These are phyloP conservation scores for Hyphodiscus hymeniophilus DNA, from an alignment of 495 filamentous ascomycete species.

Conservation along the genomic window DNA sequence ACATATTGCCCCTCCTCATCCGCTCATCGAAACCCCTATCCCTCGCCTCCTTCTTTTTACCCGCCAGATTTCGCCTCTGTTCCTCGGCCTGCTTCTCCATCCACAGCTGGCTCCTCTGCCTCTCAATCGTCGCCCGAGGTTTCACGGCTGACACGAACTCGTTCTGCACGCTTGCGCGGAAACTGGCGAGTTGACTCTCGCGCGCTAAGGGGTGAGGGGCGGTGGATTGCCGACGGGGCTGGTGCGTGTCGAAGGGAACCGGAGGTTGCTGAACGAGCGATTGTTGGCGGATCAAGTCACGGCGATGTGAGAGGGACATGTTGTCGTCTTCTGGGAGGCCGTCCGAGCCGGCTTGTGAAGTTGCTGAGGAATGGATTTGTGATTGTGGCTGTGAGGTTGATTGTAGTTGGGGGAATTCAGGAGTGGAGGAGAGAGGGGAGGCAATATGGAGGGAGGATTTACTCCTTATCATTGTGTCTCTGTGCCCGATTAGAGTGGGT, in stretches of 20 bases:
- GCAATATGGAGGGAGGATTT: constrained; percentile 28
- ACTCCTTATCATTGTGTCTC: constrained; percentile 50
- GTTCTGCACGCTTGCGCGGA: constrained; percentile 61
- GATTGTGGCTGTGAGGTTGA: too few species aligned
- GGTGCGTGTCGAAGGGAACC: constrained; percentile 46
- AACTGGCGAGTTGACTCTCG: constrained; percentile 61
- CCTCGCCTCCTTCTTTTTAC: constrained; percentile 33
- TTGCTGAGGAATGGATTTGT: constrained; percentile 2
- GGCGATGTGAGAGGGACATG: constrained; percentile 66
- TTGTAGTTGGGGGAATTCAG: constrained; percentile 6
- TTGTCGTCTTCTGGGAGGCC: constrained; percentile 46
- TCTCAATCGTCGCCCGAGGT: constrained; percentile 31
- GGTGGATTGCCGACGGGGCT: constrained; percentile 39
- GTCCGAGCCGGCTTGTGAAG: constrained; percentile 14
- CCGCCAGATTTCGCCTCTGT: constrained; percentile 34
- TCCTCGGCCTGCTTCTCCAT: constrained; percentile 39
- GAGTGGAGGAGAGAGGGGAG: constrained; percentile 23
- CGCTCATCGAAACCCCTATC: constrained; percentile 57
- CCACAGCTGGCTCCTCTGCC: constrained; percentile 34
- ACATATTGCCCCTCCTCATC: constrained; percentile 70
- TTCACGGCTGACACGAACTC: constrained; percentile 38
- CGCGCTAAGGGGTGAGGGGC: constrained; percentile 35
- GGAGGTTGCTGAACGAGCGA: constrained; percentile 26
- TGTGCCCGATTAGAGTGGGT: constrained; percentile 53
- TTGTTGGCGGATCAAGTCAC: constrained; percentile 40